These are phyloP conservation scores for Graphiopsis chlorocephala DNA, from an alignment of 2,329 filamentous ascomycete genomes.

Conservation along the genomic window DNA sequence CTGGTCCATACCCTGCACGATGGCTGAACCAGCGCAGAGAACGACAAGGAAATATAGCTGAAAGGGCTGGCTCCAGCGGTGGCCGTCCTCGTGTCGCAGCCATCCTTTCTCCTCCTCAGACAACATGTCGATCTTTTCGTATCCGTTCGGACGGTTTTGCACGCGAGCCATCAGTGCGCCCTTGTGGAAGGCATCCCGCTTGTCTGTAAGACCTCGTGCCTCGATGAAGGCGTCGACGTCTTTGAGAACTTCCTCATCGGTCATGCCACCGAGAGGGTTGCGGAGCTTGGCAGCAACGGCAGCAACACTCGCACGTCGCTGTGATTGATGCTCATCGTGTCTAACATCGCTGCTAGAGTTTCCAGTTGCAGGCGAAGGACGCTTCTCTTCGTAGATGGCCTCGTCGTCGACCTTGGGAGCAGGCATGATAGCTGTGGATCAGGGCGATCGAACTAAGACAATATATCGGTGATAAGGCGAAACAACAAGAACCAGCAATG, in stretches of 20 bases:
- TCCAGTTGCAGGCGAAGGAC: constrained; percentile 11
- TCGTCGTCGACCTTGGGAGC: constrained; percentile 15
- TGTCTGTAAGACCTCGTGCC: constrained; percentile 23
- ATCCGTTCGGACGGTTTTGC: constrained; percentile 25
- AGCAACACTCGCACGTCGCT: constrained; percentile 18
- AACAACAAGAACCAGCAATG: not conserved
- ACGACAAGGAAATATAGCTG: constrained; percentile 58
- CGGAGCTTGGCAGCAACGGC: constrained; percentile 26
- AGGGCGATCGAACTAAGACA: not conserved
- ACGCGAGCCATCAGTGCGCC: constrained; percentile 29
- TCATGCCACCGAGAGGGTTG: constrained; percentile 31
- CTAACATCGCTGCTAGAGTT: constrained; percentile 17
- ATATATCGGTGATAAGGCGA: not conserved
- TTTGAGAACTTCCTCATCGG: constrained; percentile 25
- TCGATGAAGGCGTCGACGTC: constrained; percentile 28
- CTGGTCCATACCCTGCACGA: constrained; percentile 51
- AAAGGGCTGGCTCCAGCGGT: constrained; percentile 69
- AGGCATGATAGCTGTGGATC: constrained; percentile 15
- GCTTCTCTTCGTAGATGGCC: constrained; percentile 14
- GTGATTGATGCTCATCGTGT: constrained; percentile 7
- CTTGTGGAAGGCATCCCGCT: constrained; percentile 26
- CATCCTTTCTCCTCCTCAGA: constrained; percentile 57
- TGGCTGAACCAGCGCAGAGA: constrained; percentile 56
- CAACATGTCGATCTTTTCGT: constrained; percentile 41
- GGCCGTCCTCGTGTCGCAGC: constrained; percentile 59